These are phyloP conservation scores for Puccinia hordei DNA, from an alignment of 1,284 basidiomycete genomes.

Conservation along the genomic window DNA sequence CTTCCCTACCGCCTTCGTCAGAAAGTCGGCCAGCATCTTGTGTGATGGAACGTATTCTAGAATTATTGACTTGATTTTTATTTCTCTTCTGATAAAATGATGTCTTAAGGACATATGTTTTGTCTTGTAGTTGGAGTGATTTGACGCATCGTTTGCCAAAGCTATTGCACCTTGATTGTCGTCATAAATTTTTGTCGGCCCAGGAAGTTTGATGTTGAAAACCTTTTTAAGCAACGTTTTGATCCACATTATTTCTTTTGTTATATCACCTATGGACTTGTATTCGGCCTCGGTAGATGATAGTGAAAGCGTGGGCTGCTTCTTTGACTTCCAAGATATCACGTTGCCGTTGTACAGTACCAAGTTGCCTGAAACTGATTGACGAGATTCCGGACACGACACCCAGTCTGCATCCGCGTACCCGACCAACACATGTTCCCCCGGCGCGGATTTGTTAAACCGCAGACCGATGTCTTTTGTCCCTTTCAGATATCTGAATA, in stretches of 20 bases:
- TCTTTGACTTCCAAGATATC: conserved; percentile 61
- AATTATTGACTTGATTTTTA: background rate
- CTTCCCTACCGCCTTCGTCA: background rate
- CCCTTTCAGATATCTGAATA: background rate
- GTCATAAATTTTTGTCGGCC: background rate
- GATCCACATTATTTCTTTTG: conserved; percentile 61
- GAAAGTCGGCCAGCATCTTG: background rate
- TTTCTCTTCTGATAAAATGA: conserved; percentile 1
- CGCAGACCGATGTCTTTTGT: conserved; percentile 56
- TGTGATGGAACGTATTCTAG: background rate
- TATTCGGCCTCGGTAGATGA: conserved; percentile 63
- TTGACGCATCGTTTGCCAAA: background rate
- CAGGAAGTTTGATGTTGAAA: background rate
- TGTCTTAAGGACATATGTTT: background rate
- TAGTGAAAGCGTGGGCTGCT: conserved; percentile 59
- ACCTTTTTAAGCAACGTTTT: background rate
- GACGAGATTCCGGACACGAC: conserved; percentile 56
- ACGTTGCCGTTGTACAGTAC: conserved; percentile 58
- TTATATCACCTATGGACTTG: conserved; percentile 63
- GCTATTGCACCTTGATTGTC: background rate
- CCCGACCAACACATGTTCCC: conserved; percentile 57
- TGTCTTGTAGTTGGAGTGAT: conserved; percentile 7
- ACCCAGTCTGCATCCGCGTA: conserved; percentile 63
- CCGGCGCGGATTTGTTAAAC: background rate
- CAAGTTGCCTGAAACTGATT: conserved; percentile 61